Conservation (phyloP, 139 green algal species). For the Medakamo hakoo region DNA sequence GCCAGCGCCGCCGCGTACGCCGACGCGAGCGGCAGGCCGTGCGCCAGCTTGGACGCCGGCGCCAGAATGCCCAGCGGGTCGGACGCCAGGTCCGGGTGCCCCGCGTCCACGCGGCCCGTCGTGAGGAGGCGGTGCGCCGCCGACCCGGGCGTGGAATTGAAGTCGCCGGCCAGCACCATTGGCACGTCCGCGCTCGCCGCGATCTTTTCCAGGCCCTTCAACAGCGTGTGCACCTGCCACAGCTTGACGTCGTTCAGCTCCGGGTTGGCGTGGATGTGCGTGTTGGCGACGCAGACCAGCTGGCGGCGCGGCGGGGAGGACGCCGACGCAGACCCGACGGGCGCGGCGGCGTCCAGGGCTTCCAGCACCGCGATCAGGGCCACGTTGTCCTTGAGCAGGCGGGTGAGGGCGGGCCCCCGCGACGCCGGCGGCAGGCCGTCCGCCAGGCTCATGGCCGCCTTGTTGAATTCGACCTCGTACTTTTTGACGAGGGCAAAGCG, state of each 20-base stretch:
- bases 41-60: constrained; percentile 52
- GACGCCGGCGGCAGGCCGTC: constrained; percentile 72
- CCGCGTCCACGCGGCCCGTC: constrained; percentile 13
- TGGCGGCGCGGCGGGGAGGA: constrained; percentile 37
- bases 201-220: constrained; percentile 99
- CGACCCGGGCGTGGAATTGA: constrained; percentile 82
- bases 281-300: constrained; percentile 97
- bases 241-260: constrained; percentile 97
- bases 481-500: constrained; percentile 95
- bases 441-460: constrained; percentile 78
- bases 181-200: constrained; percentile 81
- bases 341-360: constrained; percentile 45
- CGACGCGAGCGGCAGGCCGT: constrained; percentile 40
- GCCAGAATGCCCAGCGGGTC: constrained; percentile 65
- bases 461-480: constrained; percentile 99
- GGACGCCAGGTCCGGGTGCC: constrained; percentile 38
- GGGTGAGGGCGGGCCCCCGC: constrained; percentile 33
- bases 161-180: constrained; percentile 93
- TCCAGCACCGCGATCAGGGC: constrained; percentile 93
- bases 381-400: constrained; percentile 72
- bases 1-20: constrained; percentile 28
- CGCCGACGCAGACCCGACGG: too few species aligned
- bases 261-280: constrained; percentile 96
- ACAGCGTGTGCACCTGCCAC: constrained; percentile 94
- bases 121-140: constrained; percentile 81